Evolutionary conservation across 768 basidiomycete genomes (phyloP), one percentile per base, ranked within the genome.

Genomic region (Macrolepiota fuliginosa): DNA sequence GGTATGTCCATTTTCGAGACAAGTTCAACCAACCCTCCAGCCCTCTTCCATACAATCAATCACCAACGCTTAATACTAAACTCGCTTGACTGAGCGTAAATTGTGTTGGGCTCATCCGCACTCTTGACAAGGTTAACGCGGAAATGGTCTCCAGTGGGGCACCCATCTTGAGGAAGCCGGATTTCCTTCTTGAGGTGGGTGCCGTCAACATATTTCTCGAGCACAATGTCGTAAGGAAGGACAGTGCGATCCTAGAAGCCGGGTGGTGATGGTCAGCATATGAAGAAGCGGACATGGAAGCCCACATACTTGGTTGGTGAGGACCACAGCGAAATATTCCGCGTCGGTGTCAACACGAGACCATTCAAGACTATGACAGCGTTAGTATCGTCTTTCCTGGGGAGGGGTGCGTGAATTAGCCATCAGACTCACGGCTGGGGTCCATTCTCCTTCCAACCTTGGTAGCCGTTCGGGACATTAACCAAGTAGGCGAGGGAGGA

Each of bases 1-100:
- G 29, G 29, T 32, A 32, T 7, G 7, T 32, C 7, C 29, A 32
- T 7, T 7, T 32, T 32, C 29, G 7, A 32, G 29, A 32, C 7
- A 32, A 7, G 29, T 32, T 3, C 29, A 3, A 32, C 7, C 3
- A 3, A 32, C 3, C 29, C 29, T 32, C 29, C 3, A 32, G 29
- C 7, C 29, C 7, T 3, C 29, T 7, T 32, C 29, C 29, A 7
- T 32, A 32, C 3, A 32, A 32, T 32, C 29, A 32, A 32, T 32
- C 19, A 49, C 25, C 47, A 49, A 49, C 12, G 11, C 13, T 3
- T 49, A 19, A 49, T 49, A 24, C 22, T 49, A 19, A 62, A 62
- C 17, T 62, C 61, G 22, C 47, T 56, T 4, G 61, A 62, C 40
- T 62, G 61, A 13, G 61, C 61, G 35, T 40, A 62, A 32, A 62